Evolutionary conservation across 2,329 filamentous ascomycete species (phyloP).

Genomic region (Pestalotiopsis sp.): DNA sequence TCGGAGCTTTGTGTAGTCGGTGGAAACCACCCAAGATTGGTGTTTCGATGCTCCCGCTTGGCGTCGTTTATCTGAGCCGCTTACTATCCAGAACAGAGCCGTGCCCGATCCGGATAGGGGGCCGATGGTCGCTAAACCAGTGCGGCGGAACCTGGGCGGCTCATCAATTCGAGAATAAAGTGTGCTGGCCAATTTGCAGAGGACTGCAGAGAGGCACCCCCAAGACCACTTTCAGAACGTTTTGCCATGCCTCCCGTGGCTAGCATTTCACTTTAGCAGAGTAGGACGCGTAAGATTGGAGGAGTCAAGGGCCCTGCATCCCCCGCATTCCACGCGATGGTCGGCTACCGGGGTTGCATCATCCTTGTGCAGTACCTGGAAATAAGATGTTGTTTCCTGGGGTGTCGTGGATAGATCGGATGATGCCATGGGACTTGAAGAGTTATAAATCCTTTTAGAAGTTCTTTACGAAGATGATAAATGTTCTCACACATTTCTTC

Average conservation of each 20-base stretch:
- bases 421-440: not conserved
- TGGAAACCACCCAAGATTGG: not conserved
- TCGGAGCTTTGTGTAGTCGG: not conserved
- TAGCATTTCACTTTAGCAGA: not conserved
- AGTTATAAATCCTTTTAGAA: not conserved
- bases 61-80: slow-evolving; percentile 9
- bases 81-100: not conserved
- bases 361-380: too few species aligned
- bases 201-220: not conserved
- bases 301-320: not conserved
- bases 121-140: not conserved
- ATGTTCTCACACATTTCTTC: not conserved
- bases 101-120: not conserved
- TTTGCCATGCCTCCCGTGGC: not conserved
- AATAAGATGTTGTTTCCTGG: too few species aligned
- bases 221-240: not conserved
- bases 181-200: not conserved
- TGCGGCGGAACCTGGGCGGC: not conserved
- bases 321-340: slow-evolving; percentile 6
- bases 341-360: not conserved
- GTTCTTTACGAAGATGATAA: not conserved
- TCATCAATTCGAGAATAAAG: slow-evolving; percentile 2
- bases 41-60: slow-evolving; percentile 2
- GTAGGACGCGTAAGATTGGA: slow-evolving; percentile 1
- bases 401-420: not conserved